Percentiles rank a stretch among this genome's conserved stretches.
Evolutionary conservation across 2,329 filamentous ascomycete genomes (phyloP).

Genomic region (Cytospora schulzeri): DNA sequence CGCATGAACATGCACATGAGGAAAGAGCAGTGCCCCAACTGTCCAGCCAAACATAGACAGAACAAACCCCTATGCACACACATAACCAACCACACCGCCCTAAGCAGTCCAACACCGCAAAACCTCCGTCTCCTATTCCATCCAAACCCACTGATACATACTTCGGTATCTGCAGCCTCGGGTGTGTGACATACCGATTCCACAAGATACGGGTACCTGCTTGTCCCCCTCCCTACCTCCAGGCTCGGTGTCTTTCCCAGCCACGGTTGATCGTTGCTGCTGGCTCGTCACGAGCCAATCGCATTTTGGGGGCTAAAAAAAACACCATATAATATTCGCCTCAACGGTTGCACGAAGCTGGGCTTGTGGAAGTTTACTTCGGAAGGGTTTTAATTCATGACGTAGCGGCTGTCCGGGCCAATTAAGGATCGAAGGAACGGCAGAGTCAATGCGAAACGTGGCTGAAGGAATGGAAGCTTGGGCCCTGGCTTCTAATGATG

Average conservation of each 20-base stretch:
- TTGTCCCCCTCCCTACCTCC: background rate
- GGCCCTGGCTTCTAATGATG: background rate
- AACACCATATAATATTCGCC: background rate
- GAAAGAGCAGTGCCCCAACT: too few relatives aligned
- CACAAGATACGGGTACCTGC: background rate
- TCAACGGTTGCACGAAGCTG: background rate
- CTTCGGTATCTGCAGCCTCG: background rate
- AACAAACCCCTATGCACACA: background rate
- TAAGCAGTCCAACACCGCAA: background rate
- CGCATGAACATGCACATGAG: background rate
- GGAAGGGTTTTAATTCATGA: background rate
- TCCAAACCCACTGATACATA: background rate
- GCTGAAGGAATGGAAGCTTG: slow-evolving; percentile 8
- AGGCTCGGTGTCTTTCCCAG: background rate
- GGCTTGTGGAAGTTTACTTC: background rate
- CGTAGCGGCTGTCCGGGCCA: background rate
- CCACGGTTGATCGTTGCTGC: background rate
- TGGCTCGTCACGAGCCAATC: background rate
- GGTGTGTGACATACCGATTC: background rate
- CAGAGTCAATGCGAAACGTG: background rate
- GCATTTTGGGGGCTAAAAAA: background rate
- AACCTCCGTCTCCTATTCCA: background rate
- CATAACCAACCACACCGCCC: background rate
- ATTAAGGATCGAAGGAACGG: background rate
- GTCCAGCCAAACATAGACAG: too few relatives aligned